These are phyloP conservation scores for Talaromyces liani DNA, from an alignment of 495 filamentous ascomycete genomes.

Conservation along the genomic window DNA sequence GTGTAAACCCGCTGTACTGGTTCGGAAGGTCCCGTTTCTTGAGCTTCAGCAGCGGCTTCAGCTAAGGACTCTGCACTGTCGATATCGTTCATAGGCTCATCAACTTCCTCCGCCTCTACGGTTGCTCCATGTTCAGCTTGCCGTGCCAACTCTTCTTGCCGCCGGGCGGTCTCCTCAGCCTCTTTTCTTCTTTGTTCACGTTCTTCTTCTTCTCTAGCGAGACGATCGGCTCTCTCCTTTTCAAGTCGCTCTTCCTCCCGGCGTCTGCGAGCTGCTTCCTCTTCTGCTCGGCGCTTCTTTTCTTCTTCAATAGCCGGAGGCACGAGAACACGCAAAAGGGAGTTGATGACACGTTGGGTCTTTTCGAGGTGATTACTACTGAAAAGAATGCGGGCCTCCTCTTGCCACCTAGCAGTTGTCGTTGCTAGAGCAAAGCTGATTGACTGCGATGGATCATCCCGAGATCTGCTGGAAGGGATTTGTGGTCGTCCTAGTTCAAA, in stretches of 20 bases:
- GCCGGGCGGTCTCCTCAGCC: conserved; percentile 52
- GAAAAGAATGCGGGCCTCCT: conserved; percentile 85
- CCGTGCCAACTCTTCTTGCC: conserved; percentile 35
- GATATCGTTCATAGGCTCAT: conserved; percentile 78
- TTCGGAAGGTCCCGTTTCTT: conserved; percentile 42
- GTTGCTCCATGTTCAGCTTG: conserved; percentile 41
- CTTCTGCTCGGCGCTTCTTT: conserved; percentile 48
- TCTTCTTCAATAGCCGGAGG: conserved; percentile 79
- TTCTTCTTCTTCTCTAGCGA: conserved; percentile 53
- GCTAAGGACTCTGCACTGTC: conserved; percentile 46
- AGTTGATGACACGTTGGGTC: conserved; percentile 59
- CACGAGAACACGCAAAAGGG: conserved; percentile 66
- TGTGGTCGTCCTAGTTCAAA: conserved; percentile 45
- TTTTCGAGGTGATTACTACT: conserved; percentile 61
- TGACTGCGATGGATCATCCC: conserved; percentile 56
- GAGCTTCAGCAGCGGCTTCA: conserved; percentile 21
- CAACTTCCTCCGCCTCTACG: conserved; percentile 34
- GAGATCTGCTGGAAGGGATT: conserved; percentile 33
- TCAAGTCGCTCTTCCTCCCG: conserved; percentile 38
- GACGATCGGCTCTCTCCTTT: conserved; percentile 43
- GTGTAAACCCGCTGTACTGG: conserved; percentile 57
- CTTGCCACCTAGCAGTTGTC: conserved; percentile 75
- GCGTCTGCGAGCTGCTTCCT: conserved; percentile 42
- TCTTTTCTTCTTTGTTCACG: conserved; percentile 54
- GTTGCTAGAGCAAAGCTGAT: conserved; percentile 62